Evolutionary conservation across 1,284 basidiomycete genomes (phyloP), one percentile per base, ranked within the genome.

Genomic region (Boletus semigastroideus): DNA sequence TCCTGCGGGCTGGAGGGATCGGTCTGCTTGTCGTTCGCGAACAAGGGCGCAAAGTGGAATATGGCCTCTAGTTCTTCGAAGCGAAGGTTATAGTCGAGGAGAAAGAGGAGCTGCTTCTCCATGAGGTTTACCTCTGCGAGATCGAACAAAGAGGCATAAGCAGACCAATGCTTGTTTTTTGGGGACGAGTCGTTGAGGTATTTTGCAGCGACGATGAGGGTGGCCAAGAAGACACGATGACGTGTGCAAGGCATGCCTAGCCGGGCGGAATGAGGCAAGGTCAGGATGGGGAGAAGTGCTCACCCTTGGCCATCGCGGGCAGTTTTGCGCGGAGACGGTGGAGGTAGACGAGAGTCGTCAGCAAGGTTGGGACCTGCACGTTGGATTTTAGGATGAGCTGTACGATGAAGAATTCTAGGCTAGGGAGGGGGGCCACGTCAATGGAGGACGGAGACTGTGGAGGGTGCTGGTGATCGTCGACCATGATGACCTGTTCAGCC

Each of bases 131-230:
- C 84, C 72, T 90, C 87, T n/a, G 75, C 70, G 48, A 83, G 72
- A 61, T 84, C 78, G 67, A 89, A 91, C 69, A 95, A 83, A 55
- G 78, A 75, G 19, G 87, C 90, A 71, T 95, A 93, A 49, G 73
- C 68, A 49, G 84, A 80, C 94, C 94, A 98, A 77, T 98, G 93
- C 72, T 86, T 84, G 78, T 98, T 98, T 79, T 96, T 98, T 14
- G 92, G 92, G 39, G 87, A 88, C 28, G 92, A 93, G 75, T 98
- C 95, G 74, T 99, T 98, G 66, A 98, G 83, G 73, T 98, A 98
- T 75, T 99, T 99, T 61, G 94, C 90, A 28, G 96, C 89, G 45
- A 95, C 91, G 71, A 99, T 98, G 64, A 98, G 85, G 0, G 91
- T 88, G 36, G 96, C 95, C 60, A 99, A 82, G 74, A 99, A 98